These are phyloP conservation scores for Rubus idaeus DNA, from an alignment of 306 rosid genomes.

Conservation along the genomic window DNA sequence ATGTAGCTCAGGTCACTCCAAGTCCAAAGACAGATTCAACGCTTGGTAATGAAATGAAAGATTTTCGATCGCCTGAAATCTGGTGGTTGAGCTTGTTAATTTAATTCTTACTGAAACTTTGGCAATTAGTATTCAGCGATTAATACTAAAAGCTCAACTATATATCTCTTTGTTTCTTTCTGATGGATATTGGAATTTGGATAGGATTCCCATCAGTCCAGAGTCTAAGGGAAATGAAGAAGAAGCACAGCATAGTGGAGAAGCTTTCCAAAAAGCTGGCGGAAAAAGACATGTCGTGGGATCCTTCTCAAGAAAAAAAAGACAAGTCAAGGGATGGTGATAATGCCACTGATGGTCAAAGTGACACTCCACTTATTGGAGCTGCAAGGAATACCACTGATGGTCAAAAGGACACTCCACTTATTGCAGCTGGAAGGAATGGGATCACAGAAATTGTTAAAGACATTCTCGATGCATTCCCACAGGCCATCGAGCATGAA, in stretches of 20 bases:
- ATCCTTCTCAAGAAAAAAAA: background rate
- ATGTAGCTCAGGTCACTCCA: background rate
- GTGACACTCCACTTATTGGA: conserved; percentile 6
- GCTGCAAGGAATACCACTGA: conserved; percentile 4
- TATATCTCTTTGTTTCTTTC: background rate
- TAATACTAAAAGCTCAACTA: too few species aligned
- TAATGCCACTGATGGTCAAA: background rate
- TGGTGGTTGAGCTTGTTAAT: background rate
- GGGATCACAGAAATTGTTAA: conserved; percentile 15
- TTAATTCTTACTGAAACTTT: background rate
- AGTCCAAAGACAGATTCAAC: too few species aligned
- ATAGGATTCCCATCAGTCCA: conserved; percentile 1
- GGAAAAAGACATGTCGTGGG: background rate
- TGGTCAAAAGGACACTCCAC: background rate
- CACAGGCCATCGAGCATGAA: conserved; percentile 17
- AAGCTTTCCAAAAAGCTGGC: conserved; percentile 3
- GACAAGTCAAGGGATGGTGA: background rate
- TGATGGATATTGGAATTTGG: background rate
- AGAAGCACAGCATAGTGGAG: background rate
- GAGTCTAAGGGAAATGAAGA: background rate
- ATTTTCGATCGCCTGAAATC: background rate
- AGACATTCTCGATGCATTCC: background rate
- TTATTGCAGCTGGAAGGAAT: conserved; percentile 8
- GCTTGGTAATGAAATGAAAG: background rate
- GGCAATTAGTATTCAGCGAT: too few species aligned